phyloP scores from a whole-genome alignment of 2,329 filamentous ascomycete genomes.

The Talaromyces sp. region DNA sequence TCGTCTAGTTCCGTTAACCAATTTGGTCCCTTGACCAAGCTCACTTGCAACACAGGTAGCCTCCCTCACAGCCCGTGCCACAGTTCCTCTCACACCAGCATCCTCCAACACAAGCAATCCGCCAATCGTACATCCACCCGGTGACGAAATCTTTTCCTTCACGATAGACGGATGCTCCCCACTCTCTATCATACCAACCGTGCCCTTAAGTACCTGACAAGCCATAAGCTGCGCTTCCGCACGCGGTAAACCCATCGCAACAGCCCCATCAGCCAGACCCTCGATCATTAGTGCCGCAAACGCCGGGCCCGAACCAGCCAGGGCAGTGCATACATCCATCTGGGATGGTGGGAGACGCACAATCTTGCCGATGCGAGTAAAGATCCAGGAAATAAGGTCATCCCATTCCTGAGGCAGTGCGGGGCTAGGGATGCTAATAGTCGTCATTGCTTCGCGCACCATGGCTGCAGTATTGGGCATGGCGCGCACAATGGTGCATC shows the following conservation, averaged over 20 bases:
- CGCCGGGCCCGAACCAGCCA: conserved; percentile 60
- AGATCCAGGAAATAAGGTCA: conserved; percentile 54
- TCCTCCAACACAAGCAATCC: conserved; percentile 60
- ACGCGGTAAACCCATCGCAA: conserved; percentile 59
- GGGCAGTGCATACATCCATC: conserved; percentile 57
- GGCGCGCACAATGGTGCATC: conserved; percentile 63
- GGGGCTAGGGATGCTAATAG: conserved; percentile 60
- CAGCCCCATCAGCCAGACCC: conserved; percentile 58
- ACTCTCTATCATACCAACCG: conserved; percentile 54
- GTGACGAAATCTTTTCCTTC: conserved; percentile 58
- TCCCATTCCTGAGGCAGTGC: conserved; percentile 44
- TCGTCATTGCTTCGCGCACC: conserved; percentile 77
- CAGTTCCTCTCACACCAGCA: conserved; percentile 51
- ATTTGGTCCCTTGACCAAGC: conserved; percentile 52
- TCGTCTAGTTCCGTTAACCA: conserved; percentile 45
- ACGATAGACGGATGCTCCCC: conserved; percentile 59
- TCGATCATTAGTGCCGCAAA: conserved; percentile 60
- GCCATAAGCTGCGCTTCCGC: conserved; percentile 60
- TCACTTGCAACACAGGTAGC: conserved; percentile 57
- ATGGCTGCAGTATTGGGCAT: conserved; percentile 82
- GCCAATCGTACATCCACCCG: conserved; percentile 61
- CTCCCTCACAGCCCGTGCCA: conserved; percentile 56
- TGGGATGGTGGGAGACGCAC: conserved; percentile 49
- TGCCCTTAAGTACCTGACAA: conserved; percentile 59
- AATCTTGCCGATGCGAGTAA: conserved; percentile 49